Evolutionary conservation across 106 monocot species (phyloP).

Genomic region (Triglochin maritima): DNA sequence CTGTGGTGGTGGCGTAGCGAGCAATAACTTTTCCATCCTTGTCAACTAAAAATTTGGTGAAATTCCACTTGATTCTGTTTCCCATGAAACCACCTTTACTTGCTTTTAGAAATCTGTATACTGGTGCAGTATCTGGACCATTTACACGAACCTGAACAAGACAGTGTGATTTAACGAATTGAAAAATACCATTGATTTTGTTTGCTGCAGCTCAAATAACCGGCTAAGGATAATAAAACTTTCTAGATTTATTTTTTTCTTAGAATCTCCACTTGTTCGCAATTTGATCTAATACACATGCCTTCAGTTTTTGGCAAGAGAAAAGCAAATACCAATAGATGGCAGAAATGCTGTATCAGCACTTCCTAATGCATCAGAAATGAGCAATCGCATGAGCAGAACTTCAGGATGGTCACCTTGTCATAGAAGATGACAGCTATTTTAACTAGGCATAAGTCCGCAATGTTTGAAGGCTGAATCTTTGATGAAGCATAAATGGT

Average conservation of each 20-base stretch:
- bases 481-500: too few species aligned
- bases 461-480: too few species aligned
- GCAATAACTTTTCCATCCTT: conserved; percentile 58
- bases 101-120: conserved; percentile 75
- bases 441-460: too few species aligned
- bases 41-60: conserved; percentile 80
- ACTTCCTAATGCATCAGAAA: too few species aligned
- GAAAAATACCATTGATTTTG: background rate
- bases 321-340: background rate
- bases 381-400: too few species aligned
- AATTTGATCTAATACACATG: background rate
- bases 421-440: too few species aligned
- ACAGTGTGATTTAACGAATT: background rate
- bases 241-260: background rate
- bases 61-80: conserved; percentile 84
- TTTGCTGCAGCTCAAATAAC: background rate
- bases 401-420: too few species aligned
- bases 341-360: background rate
- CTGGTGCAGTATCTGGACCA: conserved; percentile 50
- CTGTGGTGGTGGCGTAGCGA: conserved; percentile 45
- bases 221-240: background rate
- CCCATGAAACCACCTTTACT: conserved; percentile 56
- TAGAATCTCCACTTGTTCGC: background rate
- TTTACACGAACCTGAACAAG: conserved; percentile 58
- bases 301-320: background rate